Evolutionary conservation across 345 rosid genomes (phyloP), one percentile per base, ranked within the genome.

Genomic region (Cardamine chenopodiifolia): DNA sequence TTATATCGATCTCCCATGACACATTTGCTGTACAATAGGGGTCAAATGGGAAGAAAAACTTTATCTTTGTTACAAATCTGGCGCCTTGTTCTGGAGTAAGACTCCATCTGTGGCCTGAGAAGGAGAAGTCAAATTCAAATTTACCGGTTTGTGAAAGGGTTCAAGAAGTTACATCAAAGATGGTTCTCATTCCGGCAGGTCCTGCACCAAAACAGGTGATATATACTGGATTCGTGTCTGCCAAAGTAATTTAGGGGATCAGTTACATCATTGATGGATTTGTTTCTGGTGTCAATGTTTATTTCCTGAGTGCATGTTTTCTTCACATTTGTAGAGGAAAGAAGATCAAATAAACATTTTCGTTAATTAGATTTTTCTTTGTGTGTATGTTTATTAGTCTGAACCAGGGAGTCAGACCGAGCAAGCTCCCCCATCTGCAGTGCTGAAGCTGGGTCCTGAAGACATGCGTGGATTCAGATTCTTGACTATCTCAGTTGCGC

Each of bases 361-460:
- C 56, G 58, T 49, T 80, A 59, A 70, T 48, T 28, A 37, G 12
- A 13, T 64, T 14, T 74, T 22, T 35, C 35, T 62, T 18, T 52
- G 23, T 69, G 66, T 62, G 18, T 55, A 56, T 73, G 45, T 64
- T 78, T 78, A 39, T 74, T 83, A 95, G 99, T 78, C 88, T 23
- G 98, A 95, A 83, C 99, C 99, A 57, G 99, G 99, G 50, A 89
- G 97, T 85, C 96, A 95, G 83, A 95, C 99, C 7, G 99, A 95
- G 85, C 99, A 95, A 84, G 90, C 96, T 10, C 96, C 99, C 83
- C 99, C 99, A 70, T 90, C 99, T 78, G 88, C 92, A 55, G 83
- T 92, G 54, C 82, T 95, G 83, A 59, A 63, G 76, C 85, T 95
- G 80, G 84, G 79, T 67, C 98, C 96, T 18, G 85, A 89, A 69